These are phyloP conservation scores for Ceratocystis albifundus DNA, from an alignment of 2,329 filamentous ascomycete species.

Conservation along the genomic window DNA sequence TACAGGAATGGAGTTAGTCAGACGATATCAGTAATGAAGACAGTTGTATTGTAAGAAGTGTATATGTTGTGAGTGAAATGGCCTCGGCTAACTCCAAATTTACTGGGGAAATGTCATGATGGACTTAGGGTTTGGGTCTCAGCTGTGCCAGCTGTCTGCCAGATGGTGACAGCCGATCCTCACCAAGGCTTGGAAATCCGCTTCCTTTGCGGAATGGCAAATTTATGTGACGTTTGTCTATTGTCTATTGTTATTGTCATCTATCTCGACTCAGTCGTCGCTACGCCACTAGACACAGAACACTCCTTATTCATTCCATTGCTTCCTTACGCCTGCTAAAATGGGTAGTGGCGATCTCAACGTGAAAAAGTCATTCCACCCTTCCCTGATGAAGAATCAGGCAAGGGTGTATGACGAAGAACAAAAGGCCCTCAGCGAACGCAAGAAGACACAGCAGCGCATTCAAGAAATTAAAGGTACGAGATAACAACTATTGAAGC, in stretches of 20 bases:
- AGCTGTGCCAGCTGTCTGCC: fast-evolving
- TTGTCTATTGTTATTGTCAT: background rate
- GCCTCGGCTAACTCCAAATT: conserved; percentile 1
- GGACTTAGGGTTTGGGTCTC: background rate
- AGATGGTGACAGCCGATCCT: background rate
- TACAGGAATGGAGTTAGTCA: background rate
- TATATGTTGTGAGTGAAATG: background rate
- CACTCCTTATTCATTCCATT: background rate
- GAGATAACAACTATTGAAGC: background rate
- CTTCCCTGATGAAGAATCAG: conserved; percentile 81
- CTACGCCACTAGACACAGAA: background rate
- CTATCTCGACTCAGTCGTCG: no score
- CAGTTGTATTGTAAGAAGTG: background rate
- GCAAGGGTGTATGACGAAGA: conserved; percentile 83
- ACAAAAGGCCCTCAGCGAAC: conserved; percentile 82
- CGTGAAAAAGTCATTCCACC: conserved; percentile 91
- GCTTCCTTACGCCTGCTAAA: conserved; percentile 29
- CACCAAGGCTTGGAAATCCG: background rate
- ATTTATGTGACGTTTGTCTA: background rate
- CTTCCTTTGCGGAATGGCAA: background rate
- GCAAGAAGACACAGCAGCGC: conserved; percentile 84
- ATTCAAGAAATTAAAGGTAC: conserved; percentile 67
- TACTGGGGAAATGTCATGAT: background rate
- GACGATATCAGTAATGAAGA: background rate
- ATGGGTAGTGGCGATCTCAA: conserved; percentile 96